phyloP scores from a whole-genome alignment of 495 filamentous ascomycete genomes.

The Penicillium pancosmium region DNA sequence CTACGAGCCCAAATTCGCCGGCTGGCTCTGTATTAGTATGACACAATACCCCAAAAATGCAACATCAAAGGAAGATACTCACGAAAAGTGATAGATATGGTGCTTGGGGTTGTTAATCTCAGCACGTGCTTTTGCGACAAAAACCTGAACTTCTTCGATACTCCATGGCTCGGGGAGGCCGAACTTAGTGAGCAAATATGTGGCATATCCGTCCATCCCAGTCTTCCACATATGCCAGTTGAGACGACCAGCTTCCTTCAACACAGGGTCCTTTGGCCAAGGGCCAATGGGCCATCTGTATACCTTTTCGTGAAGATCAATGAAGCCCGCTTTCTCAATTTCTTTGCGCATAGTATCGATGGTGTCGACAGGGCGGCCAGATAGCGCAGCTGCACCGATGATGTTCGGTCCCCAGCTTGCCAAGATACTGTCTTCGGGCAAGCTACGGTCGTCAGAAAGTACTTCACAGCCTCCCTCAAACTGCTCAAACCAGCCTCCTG shows the following conservation, averaged over 20 bases:
- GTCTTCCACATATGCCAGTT: constrained; percentile 16
- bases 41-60: neutral
- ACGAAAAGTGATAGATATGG: constrained; percentile 7
- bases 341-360: constrained; percentile 5
- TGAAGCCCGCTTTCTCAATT: constrained; percentile 13
- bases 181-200: constrained; percentile 12
- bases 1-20: constrained; percentile 12
- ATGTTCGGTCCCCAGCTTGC: constrained; percentile 1
- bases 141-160: constrained; percentile 14
- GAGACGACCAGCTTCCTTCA: constrained; percentile 18
- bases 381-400: neutral
- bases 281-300: constrained; percentile 22
- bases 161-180: constrained; percentile 15
- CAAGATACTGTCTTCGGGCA: constrained; percentile 7
- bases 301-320: constrained; percentile 29
- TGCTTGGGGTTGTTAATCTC: neutral
- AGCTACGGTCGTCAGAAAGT: constrained; percentile 2
- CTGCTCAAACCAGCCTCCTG: constrained; percentile 14
- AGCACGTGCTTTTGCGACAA: constrained; percentile 1
- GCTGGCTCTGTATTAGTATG: neutral
- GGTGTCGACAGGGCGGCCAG: constrained; percentile 2
- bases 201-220: constrained; percentile 24
- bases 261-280: constrained; percentile 18
- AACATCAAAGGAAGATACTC: neutral
- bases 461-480: constrained; percentile 4